Conservation (phyloP, 352 stramenopile genomes). For the Phytophthora citricola region DNA sequence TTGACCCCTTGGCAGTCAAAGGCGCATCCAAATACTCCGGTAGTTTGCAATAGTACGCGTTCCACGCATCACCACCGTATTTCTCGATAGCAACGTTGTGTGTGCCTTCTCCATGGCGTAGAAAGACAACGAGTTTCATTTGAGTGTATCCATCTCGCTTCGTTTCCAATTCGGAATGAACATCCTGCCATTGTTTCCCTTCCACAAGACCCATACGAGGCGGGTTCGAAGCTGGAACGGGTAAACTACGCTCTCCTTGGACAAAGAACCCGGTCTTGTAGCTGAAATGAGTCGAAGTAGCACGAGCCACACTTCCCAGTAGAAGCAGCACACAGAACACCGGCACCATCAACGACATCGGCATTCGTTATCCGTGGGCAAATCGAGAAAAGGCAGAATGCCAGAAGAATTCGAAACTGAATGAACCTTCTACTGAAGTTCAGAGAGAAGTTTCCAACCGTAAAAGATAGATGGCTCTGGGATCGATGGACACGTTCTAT, state of each 20-base stretch:
- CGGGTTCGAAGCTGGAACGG: slow-evolving; percentile 17
- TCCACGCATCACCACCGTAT: slow-evolving; percentile 37
- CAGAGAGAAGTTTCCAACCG: background rate
- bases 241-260: slow-evolving; percentile 20
- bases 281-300: slow-evolving; percentile 8
- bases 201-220: slow-evolving; percentile 37
- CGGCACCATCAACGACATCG: background rate
- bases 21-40: slow-evolving; percentile 35
- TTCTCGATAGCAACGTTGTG: slow-evolving; percentile 40
- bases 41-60: slow-evolving; percentile 33
- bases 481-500: slow-evolving; percentile 25
- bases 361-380: background rate
- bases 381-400: slow-evolving; percentile 17
- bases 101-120: slow-evolving; percentile 37
- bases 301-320: background rate
- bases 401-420: background rate
- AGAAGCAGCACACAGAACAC: slow-evolving; percentile 14
- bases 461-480: slow-evolving; percentile 17
- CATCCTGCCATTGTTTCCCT: slow-evolving; percentile 36
- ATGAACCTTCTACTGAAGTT: too few species aligned
- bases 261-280: slow-evolving; percentile 31
- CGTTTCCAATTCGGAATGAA: slow-evolving; percentile 19
- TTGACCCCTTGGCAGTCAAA: slow-evolving; percentile 28
- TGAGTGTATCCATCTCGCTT: slow-evolving; percentile 6
- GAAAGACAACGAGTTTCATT: slow-evolving; percentile 35